Percentiles rank a stretch among this genome's conserved stretches.
These are phyloP conservation scores for Amauroascus verrucosus DNA, from an alignment of 2,329 filamentous ascomycete species.

Conservation along the genomic window DNA sequence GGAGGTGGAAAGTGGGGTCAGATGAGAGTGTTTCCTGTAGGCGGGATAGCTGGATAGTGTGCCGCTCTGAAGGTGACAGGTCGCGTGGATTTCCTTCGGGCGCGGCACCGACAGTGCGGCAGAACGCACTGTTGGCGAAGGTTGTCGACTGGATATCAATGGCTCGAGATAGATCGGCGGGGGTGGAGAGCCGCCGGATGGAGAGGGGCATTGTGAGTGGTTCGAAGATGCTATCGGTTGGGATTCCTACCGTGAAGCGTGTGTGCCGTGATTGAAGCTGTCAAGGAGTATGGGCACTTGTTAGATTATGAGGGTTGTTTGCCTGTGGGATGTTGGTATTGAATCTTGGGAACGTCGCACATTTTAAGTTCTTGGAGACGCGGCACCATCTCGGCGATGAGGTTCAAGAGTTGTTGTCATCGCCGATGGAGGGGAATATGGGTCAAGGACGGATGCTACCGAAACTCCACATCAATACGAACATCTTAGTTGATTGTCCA, in stretches of 20 bases:
- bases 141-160: conserved; percentile 11
- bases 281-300: not conserved
- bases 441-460: not conserved
- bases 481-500: no score
- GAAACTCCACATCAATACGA: not conserved
- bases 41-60: conserved; percentile 1
- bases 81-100: conserved; percentile 5
- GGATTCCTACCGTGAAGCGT: not conserved
- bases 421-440: not conserved
- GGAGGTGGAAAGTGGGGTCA: conserved; percentile 11
- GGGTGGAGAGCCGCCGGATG: conserved; percentile 9
- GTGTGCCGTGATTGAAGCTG: not conserved
- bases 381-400: not conserved
- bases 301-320: not conserved
- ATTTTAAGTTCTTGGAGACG: not conserved
- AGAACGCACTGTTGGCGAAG: conserved; percentile 10
- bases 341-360: not conserved
- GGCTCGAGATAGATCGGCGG: conserved; percentile 11
- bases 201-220: conserved; percentile 10
- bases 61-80: conserved; percentile 3
- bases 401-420: not conserved
- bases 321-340: not conserved
- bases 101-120: conserved; percentile 9
- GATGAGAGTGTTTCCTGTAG: conserved; percentile 3
- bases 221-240: not conserved